Evolutionary conservation across 176 grass and related monocot genomes (phyloP), one percentile per base, ranked within the genome.

Genomic region (Zea luxurians): DNA sequence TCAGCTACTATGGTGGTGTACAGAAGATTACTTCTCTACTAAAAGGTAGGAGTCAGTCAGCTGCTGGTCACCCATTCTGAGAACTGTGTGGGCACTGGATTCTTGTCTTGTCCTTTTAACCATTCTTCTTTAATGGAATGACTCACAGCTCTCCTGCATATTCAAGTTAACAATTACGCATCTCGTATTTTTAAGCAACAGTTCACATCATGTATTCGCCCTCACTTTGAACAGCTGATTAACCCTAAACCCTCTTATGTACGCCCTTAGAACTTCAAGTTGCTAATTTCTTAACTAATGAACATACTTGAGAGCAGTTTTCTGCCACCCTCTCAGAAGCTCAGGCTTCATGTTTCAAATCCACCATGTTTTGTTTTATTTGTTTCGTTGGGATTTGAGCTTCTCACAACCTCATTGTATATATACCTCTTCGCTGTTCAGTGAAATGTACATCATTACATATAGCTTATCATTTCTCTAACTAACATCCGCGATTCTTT

Each of bases 1-100:
- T 97, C 93, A 89, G 86, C 74, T 97, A 97, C 80, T 93, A 97
- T 80, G 91, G 94, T 84, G 94, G 94, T 64, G 72, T 97, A 63
- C 89, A 93, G 62, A 97, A 88, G 89, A 57, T 93, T 79, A 83
- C 77, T 86, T 90, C 89, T 85, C 85, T 97, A 80, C 55, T 97
- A 61, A 97, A 97, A 90, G 94, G 94, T 97, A 93, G 57, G 65
- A 59, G 11, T 48, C 43, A 3, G 9, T 70, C 43, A 70, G 43
- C 18, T 70, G 44, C 18, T 34, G 44, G 13, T 48, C 10, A 48
- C 18, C 43, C 67, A 48, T 48, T 47, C 43, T 48, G 48, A 68
- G 42, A 68, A 46, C 17, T 20, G 40, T 68, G 37, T 16, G 64
- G 64, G 16, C 44, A 68, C 41, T 46, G 41, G n/a, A 46, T 69